Conservation (phyloP, 805 yeast species). For the Candida sanyiensis region DNA sequence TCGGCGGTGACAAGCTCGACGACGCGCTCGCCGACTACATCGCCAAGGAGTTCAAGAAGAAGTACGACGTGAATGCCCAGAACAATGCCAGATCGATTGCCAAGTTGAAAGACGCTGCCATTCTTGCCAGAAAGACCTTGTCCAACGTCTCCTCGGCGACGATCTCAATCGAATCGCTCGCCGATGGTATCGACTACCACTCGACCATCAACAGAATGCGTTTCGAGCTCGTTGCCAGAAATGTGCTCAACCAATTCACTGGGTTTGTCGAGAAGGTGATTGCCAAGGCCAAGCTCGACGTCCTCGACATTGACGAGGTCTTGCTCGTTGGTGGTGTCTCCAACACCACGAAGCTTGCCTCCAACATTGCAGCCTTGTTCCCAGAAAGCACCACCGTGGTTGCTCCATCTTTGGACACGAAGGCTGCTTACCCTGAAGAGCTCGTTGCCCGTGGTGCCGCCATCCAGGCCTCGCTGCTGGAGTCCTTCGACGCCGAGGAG, state of each 20-base stretch:
- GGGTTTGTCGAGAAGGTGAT: constrained; percentile 70
- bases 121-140: constrained; percentile 82
- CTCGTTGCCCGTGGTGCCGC: constrained; percentile 92
- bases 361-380: constrained; percentile 67
- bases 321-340: constrained; percentile 91
- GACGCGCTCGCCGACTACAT: constrained; percentile 73
- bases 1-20: constrained; percentile 89
- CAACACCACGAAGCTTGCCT: constrained; percentile 84
- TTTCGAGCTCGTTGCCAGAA: constrained; percentile 81
- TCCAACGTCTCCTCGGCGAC: constrained; percentile 85
- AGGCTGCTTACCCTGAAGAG: constrained; percentile 85
- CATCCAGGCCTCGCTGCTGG: constrained; percentile 83
- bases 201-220: constrained; percentile 90
- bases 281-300: constrained; percentile 76
- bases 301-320: constrained; percentile 85
- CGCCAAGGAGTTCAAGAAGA: constrained; percentile 92
- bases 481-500: constrained; percentile 78
- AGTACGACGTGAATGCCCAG: constrained; percentile 74
- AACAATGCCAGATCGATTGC: constrained; percentile 79
- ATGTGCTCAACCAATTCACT: constrained; percentile 69
- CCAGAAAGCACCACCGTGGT: constrained; percentile 71
- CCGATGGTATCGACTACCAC: constrained; percentile 92
- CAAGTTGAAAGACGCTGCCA: constrained; percentile 78
- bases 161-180: constrained; percentile 89
- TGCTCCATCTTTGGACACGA: constrained; percentile 72